Conservation (phyloP, 257 asterid genomes). For the Nicotiana sylvestris region DNA sequence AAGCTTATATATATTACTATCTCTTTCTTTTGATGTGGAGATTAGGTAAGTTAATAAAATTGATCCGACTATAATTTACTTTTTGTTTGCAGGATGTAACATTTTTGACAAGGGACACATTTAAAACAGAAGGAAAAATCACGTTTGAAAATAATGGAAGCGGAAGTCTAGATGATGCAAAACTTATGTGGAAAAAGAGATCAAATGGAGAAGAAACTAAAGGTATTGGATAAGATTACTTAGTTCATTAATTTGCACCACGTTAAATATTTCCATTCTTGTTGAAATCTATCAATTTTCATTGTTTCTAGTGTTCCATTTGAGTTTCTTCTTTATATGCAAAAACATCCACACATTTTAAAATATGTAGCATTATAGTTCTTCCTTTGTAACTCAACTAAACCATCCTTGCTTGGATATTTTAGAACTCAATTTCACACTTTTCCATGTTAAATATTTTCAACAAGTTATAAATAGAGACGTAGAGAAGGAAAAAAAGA, state of each 20-base stretch:
- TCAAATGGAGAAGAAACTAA: background rate
- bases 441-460: background rate
- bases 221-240: background rate
- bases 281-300: background rate
- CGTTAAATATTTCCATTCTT: background rate
- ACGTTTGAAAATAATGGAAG: background rate
- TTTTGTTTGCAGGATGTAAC: slow-evolving; percentile 26
- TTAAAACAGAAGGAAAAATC: background rate
- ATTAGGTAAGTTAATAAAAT: background rate
- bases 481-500: background rate
- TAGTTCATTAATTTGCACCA: background rate
- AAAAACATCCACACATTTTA: background rate
- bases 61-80: background rate
- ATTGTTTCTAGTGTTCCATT: background rate
- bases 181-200: background rate
- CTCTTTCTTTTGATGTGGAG: background rate
- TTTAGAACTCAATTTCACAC: background rate
- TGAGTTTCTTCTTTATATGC: background rate
- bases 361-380: background rate
- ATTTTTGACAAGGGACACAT: background rate
- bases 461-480: background rate
- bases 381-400: background rate
- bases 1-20: background rate
- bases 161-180: background rate
- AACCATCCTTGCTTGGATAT: background rate